phyloP scores from a whole-genome alignment of 257 asterid genomes.

The Leonotis leonurus region DNA sequence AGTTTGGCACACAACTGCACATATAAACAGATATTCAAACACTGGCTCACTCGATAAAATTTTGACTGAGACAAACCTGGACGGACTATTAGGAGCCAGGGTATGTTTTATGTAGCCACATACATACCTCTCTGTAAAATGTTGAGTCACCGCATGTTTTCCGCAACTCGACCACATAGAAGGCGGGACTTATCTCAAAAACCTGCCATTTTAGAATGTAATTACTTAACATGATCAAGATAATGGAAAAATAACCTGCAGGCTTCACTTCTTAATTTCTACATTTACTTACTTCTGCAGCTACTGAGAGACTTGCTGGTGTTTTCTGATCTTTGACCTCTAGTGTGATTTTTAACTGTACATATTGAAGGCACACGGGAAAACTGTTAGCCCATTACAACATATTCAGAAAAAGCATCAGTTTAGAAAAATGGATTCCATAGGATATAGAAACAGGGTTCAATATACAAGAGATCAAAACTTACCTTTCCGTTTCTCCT shows the following conservation, averaged over 20 bases:
- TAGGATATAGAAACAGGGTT: no score
- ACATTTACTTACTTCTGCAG: constrained; percentile 64
- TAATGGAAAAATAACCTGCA: neutral
- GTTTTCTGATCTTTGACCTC: constrained; percentile 41
- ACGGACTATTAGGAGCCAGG: no score
- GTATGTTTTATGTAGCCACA: no score
- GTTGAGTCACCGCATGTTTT: constrained; percentile 65
- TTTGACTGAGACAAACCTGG: no score
- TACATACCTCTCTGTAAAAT: constrained; percentile 67
- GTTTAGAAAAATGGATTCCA: no score
- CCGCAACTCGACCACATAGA: constrained; percentile 74
- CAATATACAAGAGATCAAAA: neutral
- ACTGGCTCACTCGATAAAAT: no score
- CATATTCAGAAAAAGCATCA: no score
- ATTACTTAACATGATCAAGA: neutral
- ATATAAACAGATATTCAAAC: neutral
- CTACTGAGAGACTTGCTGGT: constrained; percentile 51
- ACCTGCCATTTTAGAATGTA: constrained; percentile 40
- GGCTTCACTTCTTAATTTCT: neutral
- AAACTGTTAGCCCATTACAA: neutral
- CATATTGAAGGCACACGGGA: neutral
- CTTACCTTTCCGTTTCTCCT: constrained; percentile 87
- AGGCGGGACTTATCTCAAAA: constrained; percentile 74
- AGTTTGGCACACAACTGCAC: constrained; percentile 79
- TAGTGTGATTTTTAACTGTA: constrained; percentile 68